These are phyloP conservation scores for Lactifluus pinguis DNA, from an alignment of 768 basidiomycete species.

Conservation along the genomic window DNA sequence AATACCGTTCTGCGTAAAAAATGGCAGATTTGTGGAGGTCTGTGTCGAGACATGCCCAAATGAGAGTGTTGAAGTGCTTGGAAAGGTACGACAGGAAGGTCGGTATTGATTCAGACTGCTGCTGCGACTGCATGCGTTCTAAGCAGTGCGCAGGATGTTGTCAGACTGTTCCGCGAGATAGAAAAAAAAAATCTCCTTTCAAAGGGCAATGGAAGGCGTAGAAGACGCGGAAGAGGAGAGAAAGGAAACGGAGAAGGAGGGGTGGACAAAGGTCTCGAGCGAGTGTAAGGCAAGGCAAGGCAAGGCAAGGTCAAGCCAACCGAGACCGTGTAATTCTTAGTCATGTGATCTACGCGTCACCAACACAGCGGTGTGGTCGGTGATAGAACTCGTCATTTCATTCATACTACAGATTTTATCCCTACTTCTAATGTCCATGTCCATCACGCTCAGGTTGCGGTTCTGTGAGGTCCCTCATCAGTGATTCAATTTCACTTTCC, in stretches of 20 bases:
- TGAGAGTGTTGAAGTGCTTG: constrained; percentile 60
- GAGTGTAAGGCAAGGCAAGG: too few relatives aligned
- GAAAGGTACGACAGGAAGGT: constrained; percentile 48
- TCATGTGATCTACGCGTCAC: constrained; percentile 16
- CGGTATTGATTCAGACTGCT: constrained; percentile 43
- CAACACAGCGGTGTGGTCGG: not conserved
- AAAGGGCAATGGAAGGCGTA: not conserved
- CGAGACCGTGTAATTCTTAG: not conserved
- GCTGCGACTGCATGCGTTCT: constrained; percentile 18
- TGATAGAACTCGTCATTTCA: too few relatives aligned
- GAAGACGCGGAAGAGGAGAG: not conserved
- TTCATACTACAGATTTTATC: not conserved
- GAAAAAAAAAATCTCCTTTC: not conserved
- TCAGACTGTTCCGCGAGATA: constrained; percentile 28
- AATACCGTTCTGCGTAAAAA: constrained; percentile 85
- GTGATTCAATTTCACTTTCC: not conserved
- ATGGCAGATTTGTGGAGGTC: constrained; percentile 72
- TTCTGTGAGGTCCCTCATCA: constrained; percentile 36
- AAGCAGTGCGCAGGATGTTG: constrained; percentile 1
- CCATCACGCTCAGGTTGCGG: constrained; percentile 61
- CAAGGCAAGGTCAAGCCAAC: too few relatives aligned
- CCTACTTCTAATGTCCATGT: constrained; percentile 50
- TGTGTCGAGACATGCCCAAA: constrained; percentile 80
- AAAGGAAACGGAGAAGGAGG: not conserved
- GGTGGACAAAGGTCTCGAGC: not conserved